phyloP scores from a whole-genome alignment of 306 rosid genomes.

The Trifolium repens region DNA sequence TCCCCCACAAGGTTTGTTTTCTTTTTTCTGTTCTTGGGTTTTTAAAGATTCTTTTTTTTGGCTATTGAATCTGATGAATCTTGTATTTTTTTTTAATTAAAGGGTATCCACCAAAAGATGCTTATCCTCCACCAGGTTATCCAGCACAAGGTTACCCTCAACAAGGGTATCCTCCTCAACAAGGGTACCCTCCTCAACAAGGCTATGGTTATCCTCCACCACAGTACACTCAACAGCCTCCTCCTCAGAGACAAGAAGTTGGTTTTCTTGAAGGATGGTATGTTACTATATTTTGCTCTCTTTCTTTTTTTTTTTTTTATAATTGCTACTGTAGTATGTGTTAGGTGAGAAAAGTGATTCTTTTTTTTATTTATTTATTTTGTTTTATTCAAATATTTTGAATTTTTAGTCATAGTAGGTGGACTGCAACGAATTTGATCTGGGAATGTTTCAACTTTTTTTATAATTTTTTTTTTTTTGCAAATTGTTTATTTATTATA shows the following conservation, averaged over 20 bases:
- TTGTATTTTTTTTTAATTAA: background rate
- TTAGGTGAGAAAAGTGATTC: background rate
- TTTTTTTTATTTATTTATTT: background rate
- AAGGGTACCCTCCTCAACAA: conserved; percentile 43
- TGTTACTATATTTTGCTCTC: background rate
- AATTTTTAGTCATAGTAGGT: background rate
- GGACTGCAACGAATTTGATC: conserved; percentile 2
- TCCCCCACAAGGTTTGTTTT: conserved; percentile 56
- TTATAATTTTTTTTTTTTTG: too few relatives aligned
- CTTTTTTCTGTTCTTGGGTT: background rate
- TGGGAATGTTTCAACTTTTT: background rate
- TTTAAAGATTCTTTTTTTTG: background rate
- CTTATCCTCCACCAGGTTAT: conserved; percentile 64
- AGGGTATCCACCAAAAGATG: conserved; percentile 61
- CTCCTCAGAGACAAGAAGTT: conserved; percentile 42
- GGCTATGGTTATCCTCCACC: conserved; percentile 49
- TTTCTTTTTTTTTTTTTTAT: too few relatives aligned
- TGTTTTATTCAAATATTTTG: background rate
- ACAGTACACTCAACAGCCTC: conserved; percentile 50
- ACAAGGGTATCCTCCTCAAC: conserved; percentile 38
- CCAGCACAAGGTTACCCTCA: conserved; percentile 47
- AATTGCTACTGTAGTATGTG: background rate
- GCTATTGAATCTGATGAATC: background rate
- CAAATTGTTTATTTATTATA: too few relatives aligned
- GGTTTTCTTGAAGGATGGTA: conserved; percentile 65